Evolutionary conservation across 805 yeast genomes (phyloP), one percentile per base, ranked within the genome.

Genomic region (Saccharomycopsis fibuligera): DNA sequence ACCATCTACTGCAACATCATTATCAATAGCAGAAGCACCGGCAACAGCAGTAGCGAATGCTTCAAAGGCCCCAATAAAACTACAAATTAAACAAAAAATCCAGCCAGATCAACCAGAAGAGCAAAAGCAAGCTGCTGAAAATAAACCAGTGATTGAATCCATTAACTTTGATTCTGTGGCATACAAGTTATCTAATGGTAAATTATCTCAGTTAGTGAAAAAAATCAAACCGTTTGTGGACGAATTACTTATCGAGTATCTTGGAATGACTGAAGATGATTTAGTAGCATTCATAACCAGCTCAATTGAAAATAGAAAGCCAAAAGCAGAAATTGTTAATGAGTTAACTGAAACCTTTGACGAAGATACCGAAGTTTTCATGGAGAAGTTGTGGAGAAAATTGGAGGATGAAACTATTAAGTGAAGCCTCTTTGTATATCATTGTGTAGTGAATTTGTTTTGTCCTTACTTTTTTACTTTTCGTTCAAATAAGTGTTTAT

Each of bases 261-360:
- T 79, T 41, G 85, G 83, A 1, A 65, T 75, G 40, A 63, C 65
- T 44, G 86, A 79, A 52, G 77, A 73, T 12, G 71, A 74, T 38
- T 64, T 79, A 52, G 62, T 70, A 12, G 67, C 68, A 2, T 74
- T 71, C 45, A 67, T 79, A 25, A 57, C 64, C 31, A 65, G 65
- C 30, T 67, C 69, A 45, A 61, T 77, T 3, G 54, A 62, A 23
- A 64, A 57, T 37, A 62, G 57, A 6, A 65, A 65, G 36, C 53
- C 54, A 6, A 54, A 54, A 40, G 62, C 60, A 3, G 63, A 58
- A 4, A 65, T 78, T 43, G 51, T 70, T 17, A 59, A 61, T 3
- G 84, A 77, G 50, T 64, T 79, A 37, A 60, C 62, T 16, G 82
- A 79, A 53, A 69, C 75, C 1, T 61, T 75, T 41, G 79, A 75